These are phyloP conservation scores for Chaetoscypha palmicola DNA, from an alignment of 2,329 filamentous ascomycete genomes.

Conservation along the genomic window DNA sequence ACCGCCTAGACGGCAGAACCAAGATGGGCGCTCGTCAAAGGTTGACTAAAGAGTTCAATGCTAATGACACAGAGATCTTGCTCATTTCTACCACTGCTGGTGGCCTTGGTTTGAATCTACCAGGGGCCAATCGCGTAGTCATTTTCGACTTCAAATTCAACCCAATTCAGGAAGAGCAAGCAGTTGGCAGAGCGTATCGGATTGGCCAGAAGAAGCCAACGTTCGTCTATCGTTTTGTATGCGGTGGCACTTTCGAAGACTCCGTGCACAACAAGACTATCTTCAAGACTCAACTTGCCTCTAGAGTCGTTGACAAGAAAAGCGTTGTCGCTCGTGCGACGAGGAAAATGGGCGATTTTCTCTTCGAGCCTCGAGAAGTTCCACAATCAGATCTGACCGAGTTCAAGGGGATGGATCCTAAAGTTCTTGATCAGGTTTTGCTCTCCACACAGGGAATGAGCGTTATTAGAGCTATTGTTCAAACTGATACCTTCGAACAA, in stretches of 20 bases:
- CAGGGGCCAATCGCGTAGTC: slow-evolving; percentile 76
- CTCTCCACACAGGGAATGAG: slow-evolving; percentile 39
- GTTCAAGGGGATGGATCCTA: slow-evolving; percentile 51
- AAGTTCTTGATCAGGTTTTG: slow-evolving; percentile 56
- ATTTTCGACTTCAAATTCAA: slow-evolving; percentile 82
- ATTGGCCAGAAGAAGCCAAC: slow-evolving; percentile 76
- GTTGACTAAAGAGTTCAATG: slow-evolving; percentile 64
- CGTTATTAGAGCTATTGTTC: slow-evolving; percentile 50
- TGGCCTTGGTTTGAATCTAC: slow-evolving; percentile 76
- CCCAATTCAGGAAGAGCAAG: slow-evolving; percentile 76
- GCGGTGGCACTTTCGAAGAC: slow-evolving; percentile 74
- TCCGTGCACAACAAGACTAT: slow-evolving; percentile 65
- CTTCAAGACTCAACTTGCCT: slow-evolving; percentile 76
- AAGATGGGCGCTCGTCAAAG: slow-evolving; percentile 50
- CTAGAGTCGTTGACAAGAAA: slow-evolving; percentile 76
- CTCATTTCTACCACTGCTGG: slow-evolving; percentile 80
- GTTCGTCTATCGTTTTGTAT: slow-evolving; percentile 75
- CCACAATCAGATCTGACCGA: slow-evolving; percentile 43
- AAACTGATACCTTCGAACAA: slow-evolving; percentile 66
- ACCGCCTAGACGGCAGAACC: slow-evolving; percentile 60
- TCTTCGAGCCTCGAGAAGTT: slow-evolving; percentile 51
- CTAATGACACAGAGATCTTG: slow-evolving; percentile 50
- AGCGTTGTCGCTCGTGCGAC: slow-evolving; percentile 62
- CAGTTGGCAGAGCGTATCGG: slow-evolving; percentile 78
- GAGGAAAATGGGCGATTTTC: slow-evolving; percentile 45